Evolutionary conservation across 2,329 filamentous ascomycete species (phyloP).

Genomic region (Elsinoe arachidis): DNA sequence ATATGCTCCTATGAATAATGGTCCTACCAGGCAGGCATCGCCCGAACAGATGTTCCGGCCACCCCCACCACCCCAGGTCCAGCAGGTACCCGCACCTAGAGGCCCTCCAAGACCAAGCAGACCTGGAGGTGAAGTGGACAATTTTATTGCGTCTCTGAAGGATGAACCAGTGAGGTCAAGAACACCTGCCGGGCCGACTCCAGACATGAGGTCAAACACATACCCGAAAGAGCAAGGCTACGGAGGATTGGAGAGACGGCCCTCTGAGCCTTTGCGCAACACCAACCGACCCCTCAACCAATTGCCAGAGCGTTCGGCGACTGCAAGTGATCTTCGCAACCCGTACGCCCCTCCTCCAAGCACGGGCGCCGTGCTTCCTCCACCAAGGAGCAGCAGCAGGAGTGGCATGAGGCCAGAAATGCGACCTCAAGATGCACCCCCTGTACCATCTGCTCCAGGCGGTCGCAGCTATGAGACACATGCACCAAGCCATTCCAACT

Average conservation of each 20-base stretch:
- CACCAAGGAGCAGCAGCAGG: conserved; percentile 19
- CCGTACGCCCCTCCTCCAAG: conserved; percentile 2
- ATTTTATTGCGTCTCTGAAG: conserved; percentile 13
- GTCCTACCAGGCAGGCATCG: background rate
- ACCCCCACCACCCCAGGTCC: conserved; percentile 13
- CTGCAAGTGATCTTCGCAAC: conserved; percentile 3
- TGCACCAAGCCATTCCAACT: conserved; percentile 14
- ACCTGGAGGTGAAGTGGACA: conserved; percentile 22
- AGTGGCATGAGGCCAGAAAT: conserved; percentile 21
- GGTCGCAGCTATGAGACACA: conserved; percentile 5
- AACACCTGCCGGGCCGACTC: background rate
- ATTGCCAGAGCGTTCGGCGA: conserved; percentile 4
- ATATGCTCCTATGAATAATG: background rate
- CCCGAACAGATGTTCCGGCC: conserved; percentile 3
- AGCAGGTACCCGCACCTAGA: conserved; percentile 15
- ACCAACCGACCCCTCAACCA: background rate
- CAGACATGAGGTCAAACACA: conserved; percentile 7
- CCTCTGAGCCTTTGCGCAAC: conserved; percentile 6
- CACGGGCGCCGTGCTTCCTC: background rate
- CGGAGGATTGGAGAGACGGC: conserved; percentile 1
- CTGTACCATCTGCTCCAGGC: conserved; percentile 20
- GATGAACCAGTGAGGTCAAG: background rate
- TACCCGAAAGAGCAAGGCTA: background rate
- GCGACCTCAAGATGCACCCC: conserved; percentile 25
- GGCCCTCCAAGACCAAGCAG: conserved; percentile 25